A percentile compares a stretch with the other conserved stretches of the same genome.
These are phyloP conservation scores for Dactylellina drechsleri DNA, from an alignment of 2,329 filamentous ascomycete genomes.

Conservation along the genomic window DNA sequence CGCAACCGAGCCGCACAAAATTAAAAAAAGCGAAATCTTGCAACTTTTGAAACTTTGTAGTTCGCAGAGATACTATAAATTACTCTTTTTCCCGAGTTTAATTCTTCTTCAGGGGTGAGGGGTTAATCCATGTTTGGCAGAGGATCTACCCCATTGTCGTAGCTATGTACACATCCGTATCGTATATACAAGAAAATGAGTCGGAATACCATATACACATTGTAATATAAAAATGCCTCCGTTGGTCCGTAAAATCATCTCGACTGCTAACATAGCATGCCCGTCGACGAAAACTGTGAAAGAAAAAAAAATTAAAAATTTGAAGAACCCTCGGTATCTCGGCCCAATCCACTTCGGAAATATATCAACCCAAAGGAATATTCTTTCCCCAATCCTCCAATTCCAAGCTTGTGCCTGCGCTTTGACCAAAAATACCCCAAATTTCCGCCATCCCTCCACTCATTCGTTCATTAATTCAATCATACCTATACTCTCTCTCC, in stretches of 20 bases:
- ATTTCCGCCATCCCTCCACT: too few species aligned
- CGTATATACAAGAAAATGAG: too few species aligned
- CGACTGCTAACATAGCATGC: neutral
- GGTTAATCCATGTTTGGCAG: conserved; percentile 3
- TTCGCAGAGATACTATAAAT: neutral
- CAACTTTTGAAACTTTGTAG: neutral
- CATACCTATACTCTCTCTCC: conserved; percentile 53
- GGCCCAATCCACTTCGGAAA: conserved; percentile 9
- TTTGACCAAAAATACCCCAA: neutral
- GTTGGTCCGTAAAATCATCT: conserved; percentile 28
- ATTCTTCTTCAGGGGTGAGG: neutral
- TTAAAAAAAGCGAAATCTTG: too few species aligned
- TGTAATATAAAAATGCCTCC: conserved; percentile 8
- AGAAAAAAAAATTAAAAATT: conserved; percentile 50
- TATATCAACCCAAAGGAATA: neutral
- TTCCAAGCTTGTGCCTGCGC: conserved; percentile 12
- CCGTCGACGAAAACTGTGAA: neutral
- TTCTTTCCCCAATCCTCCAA: neutral
- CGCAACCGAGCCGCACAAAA: conserved; percentile 16
- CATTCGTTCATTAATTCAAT: neutral
- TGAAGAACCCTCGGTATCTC: conserved; percentile 25
- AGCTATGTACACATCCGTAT: neutral
- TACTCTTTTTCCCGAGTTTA: conserved; percentile 16
- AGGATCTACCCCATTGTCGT: conserved; percentile 7
- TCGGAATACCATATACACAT: neutral